These are phyloP conservation scores for Magnolia officinalis DNA, from an alignment of 164 flowering plant genomes.

Conservation along the genomic window DNA sequence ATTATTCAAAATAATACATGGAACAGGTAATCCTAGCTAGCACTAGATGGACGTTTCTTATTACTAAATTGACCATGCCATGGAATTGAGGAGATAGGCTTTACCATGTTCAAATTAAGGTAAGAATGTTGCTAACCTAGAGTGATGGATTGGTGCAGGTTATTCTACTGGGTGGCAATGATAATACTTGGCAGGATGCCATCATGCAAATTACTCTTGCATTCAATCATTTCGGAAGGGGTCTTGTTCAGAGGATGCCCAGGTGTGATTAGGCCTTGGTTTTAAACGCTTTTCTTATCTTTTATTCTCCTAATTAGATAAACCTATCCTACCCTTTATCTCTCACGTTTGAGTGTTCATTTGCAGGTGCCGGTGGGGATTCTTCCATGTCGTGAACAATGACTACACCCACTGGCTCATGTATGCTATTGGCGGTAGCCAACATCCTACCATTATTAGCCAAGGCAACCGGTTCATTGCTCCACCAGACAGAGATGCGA, in stretches of 20 bases:
- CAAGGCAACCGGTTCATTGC: slow-evolving; percentile 80
- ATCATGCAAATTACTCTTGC: slow-evolving; percentile 70
- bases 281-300: neutral
- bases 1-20: no score
- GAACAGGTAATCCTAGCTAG: no score
- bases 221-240: slow-evolving; percentile 70
- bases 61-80: neutral
- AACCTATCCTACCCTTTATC: neutral
- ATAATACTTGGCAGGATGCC: slow-evolving; percentile 31
- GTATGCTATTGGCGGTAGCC: slow-evolving; percentile 89
- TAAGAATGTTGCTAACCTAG: no score
- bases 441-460: slow-evolving; percentile 66
- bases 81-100: neutral
- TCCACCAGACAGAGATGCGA: slow-evolving; percentile 29
- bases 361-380: slow-evolving; percentile 50
- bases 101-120: no score
- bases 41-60: neutral
- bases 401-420: slow-evolving; percentile 79
- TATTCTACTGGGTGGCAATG: slow-evolving; percentile 65
- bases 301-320: no score
- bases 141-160: slow-evolving; percentile 37
- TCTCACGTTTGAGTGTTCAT: neutral
- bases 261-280: slow-evolving; percentile 18
- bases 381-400: slow-evolving; percentile 70
- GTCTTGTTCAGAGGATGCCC: slow-evolving; percentile 75